Conservation (phyloP, 2,329 filamentous ascomycete species). For the Pseudogymnoascus sp. region DNA sequence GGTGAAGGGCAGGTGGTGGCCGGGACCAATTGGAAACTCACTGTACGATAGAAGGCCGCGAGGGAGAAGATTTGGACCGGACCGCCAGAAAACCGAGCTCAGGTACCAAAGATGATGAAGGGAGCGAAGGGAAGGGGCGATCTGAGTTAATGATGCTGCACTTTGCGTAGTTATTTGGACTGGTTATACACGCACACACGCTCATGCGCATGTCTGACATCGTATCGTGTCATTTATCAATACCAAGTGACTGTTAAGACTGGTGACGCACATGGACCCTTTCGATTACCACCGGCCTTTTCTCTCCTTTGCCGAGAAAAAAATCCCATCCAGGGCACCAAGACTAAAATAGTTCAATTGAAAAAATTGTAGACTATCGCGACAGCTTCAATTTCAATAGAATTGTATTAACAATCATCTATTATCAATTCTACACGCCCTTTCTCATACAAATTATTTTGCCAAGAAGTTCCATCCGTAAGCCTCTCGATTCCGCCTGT, state of each 20-base stretch:
- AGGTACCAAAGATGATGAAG: background rate
- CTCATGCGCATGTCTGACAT: background rate
- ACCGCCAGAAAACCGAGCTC: background rate
- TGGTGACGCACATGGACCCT: conserved; percentile 3
- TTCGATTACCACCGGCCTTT: background rate
- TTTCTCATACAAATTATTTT: background rate
- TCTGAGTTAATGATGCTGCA: background rate
- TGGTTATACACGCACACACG: background rate
- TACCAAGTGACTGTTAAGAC: background rate
- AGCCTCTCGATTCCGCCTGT: background rate
- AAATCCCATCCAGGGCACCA: background rate
- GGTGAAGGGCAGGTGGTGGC: background rate
- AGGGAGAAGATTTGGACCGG: conserved; percentile 2
- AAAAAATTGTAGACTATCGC: background rate
- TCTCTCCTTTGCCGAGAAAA: background rate
- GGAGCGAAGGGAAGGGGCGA: background rate
- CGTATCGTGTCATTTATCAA: background rate
- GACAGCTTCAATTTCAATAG: background rate
- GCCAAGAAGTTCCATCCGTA: background rate
- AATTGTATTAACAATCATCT: background rate
- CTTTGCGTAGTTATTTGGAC: background rate
- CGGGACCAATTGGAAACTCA: background rate
- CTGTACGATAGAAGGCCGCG: conserved; percentile 12
- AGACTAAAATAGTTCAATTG: background rate
- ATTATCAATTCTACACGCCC: background rate